These are phyloP conservation scores for Saccharomycopsis olivae DNA, from an alignment of 805 yeast genomes.

Conservation along the genomic window DNA sequence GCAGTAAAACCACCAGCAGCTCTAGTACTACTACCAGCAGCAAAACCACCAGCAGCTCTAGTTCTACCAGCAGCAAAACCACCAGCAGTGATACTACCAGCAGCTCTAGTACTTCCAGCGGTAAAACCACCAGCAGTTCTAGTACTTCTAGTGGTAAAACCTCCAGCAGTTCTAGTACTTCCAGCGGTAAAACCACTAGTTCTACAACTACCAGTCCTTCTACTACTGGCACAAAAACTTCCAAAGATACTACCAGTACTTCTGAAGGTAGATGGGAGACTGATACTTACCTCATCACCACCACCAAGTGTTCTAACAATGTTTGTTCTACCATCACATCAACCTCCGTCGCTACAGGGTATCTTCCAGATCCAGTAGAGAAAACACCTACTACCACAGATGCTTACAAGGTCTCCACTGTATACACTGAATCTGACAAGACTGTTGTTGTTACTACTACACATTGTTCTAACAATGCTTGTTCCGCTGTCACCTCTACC, in stretches of 20 bases:
- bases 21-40: slow-evolving; percentile 18
- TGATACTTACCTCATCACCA: no score
- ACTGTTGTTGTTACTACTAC: slow-evolving; percentile 1
- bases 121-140: background rate
- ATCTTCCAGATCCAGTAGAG: background rate
- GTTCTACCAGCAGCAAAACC: slow-evolving; percentile 4
- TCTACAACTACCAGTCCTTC: background rate
- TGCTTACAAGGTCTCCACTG: background rate
- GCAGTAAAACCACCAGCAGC: slow-evolving; percentile 21
- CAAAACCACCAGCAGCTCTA: slow-evolving; percentile 10
- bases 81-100: background rate
- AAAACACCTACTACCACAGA: background rate
- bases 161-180: slow-evolving; percentile 1
- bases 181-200: background rate
- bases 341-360: background rate
- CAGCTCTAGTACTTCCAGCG: background rate
- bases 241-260: background rate
- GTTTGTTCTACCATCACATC: slow-evolving; percentile 1
- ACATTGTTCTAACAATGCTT: slow-evolving; percentile 19
- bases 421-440: background rate
- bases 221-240: background rate
- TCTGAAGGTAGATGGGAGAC: background rate
- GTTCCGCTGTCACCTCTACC: slow-evolving; percentile 2
- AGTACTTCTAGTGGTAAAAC: background rate
- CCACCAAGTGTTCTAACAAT: no score